Evolutionary conservation across 2,329 filamentous ascomycete species (phyloP).

Genomic region (Aspergillus terreus): DNA sequence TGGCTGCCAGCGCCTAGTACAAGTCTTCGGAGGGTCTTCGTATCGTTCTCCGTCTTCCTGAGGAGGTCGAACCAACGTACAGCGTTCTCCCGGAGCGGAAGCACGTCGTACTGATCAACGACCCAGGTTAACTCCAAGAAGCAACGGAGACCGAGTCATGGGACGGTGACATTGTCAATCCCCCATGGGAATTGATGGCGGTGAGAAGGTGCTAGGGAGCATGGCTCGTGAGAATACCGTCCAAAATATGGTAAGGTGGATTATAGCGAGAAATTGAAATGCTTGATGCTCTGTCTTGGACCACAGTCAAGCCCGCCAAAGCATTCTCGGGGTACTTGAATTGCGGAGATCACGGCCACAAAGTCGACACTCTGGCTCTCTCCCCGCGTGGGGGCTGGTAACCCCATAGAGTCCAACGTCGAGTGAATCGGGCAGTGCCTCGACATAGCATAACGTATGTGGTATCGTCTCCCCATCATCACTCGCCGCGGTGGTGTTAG

Average conservation of each 20-base stretch:
- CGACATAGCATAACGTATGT: too few relatives aligned
- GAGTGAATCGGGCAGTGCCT: too few relatives aligned
- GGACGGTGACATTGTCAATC: too few relatives aligned
- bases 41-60: constrained; percentile 37
- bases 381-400: neutral
- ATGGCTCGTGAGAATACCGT: neutral
- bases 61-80: constrained; percentile 51
- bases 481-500: too few relatives aligned
- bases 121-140: neutral
- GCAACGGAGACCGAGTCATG: too few relatives aligned
- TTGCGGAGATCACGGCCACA: neutral
- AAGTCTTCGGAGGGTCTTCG: constrained; percentile 49
- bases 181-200: too few relatives aligned
- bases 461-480: too few relatives aligned
- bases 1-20: constrained; percentile 54
- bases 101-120: neutral
- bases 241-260: neutral
- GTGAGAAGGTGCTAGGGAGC: neutral
- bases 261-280: neutral
- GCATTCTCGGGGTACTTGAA: neutral
- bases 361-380: neutral
- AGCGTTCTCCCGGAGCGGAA: constrained; percentile 38
- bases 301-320: neutral
- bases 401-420: too few relatives aligned
- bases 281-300: neutral